Evolutionary conservation across 805 yeast species (phyloP).

Genomic region (Metschnikowia henanensis): DNA sequence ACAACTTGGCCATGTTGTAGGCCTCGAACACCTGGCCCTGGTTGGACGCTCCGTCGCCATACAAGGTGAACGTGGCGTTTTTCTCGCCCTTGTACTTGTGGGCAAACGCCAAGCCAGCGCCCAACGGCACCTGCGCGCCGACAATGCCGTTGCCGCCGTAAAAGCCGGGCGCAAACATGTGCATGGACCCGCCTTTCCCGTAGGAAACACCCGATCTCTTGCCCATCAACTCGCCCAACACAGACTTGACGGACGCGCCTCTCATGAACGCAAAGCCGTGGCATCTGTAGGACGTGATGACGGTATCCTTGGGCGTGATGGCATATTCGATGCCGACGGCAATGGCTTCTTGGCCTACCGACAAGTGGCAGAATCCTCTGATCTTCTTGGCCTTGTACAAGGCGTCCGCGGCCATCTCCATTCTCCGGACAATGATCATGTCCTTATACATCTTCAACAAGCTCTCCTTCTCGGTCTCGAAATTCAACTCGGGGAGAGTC

Average conservation of each 20-base stretch:
- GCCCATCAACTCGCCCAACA: constrained; percentile 96
- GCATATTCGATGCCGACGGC: constrained; percentile 99
- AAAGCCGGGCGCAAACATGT: constrained; percentile 93
- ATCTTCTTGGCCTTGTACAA: constrained; percentile 97
- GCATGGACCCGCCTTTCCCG: constrained; percentile 99
- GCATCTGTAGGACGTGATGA: constrained; percentile 97
- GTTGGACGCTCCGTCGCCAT: constrained; percentile 99
- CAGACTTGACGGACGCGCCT: constrained; percentile 88
- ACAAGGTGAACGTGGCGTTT: constrained; percentile 81
- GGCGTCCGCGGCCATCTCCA: constrained; percentile 99
- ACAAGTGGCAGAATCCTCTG: constrained; percentile 98
- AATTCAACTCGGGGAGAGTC: constrained; percentile 61
- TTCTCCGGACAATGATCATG: constrained; percentile 90
- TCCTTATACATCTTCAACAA: constrained; percentile 94
- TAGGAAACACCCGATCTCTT: constrained; percentile 90
- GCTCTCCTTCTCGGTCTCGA: constrained; percentile 77
- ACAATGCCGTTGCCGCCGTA: constrained; percentile 99
- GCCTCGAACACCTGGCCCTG: constrained; percentile 99
- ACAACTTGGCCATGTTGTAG: constrained; percentile 98
- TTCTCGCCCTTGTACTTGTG: constrained; percentile 86
- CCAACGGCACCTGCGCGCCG: constrained; percentile 98
- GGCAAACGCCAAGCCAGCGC: constrained; percentile 98
- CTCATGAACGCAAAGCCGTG: constrained; percentile 98
- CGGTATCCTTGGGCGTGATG: constrained; percentile 77
- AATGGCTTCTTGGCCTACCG: constrained; percentile 98